Evolutionary conservation across 495 filamentous ascomycete species (phyloP), one percentile per base, ranked within the genome.

Genomic region (Xylaria curta): DNA sequence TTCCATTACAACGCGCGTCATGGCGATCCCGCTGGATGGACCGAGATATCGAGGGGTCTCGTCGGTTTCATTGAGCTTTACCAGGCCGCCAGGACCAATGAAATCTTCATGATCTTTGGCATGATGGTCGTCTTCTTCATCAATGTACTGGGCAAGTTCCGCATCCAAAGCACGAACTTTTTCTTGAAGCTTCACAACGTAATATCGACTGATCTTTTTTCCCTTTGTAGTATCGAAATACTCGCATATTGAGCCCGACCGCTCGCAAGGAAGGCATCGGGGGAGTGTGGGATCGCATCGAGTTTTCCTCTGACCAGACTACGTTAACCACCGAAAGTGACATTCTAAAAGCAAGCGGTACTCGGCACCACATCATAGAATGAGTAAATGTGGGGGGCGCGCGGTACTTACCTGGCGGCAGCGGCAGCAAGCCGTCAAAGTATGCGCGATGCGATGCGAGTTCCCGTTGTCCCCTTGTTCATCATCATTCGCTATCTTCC

Each of bases 1-100:
- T 78, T 97, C 94, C 90, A 98, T 97, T 36, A 98, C 92, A 75
- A 98, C 83, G 44, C 95, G 89, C 21, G 94, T 95, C 82, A 98
- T 95, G 72, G 93, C 93, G 78, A 97, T 95, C 71, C 95, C 95
- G 79, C 95, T 98, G 13, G 94, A 95, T 13, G 95, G 90, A 0
- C 95, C 95, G 15, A 98, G 85, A 76, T 94, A 98, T 70, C 94
- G 91, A 13, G 94, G 85, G 19, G 87, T 88, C 79, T 96, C 94
- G 74, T 96, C 92, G 58, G 90, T 89, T 71, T 94, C 91, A 68
- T 90, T 87, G 60, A 97, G 89, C 24, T 89, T 90, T 68, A 98
- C 93, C 70, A 94, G 86, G 42, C 93, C 94, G 54, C 92, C 92
- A 13, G 90, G 91, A 9, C 93, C 91, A 59, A 97, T 89, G 78